A percentile compares a stretch with the other conserved stretches of the same genome.
These are phyloP conservation scores for Zygnema cylindricum DNA, from an alignment of 139 green algal genomes.

Conservation along the genomic window DNA sequence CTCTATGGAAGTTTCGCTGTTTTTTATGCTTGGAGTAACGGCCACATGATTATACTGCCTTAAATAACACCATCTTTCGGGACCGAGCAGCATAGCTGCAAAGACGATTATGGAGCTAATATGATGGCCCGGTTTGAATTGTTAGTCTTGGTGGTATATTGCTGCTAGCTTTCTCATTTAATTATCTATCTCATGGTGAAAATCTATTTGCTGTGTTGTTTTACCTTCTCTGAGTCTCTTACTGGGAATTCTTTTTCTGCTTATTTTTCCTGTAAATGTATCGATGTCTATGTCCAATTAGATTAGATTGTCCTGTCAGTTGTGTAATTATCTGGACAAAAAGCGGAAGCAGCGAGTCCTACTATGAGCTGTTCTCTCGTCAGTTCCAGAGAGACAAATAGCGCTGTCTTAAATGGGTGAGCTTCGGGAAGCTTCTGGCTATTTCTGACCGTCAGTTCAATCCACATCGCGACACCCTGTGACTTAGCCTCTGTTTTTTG, in stretches of 20 bases:
- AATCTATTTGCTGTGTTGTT: no score
- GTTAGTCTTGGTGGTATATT: no score
- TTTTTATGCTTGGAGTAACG: not conserved
- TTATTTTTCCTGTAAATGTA: no score
- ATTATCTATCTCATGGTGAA: no score
- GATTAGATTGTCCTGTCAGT: no score
- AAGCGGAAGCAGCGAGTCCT: not conserved
- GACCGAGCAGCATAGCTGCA: not conserved
- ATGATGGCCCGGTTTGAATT: not conserved
- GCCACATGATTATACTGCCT: not conserved
- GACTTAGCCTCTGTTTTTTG: no score
- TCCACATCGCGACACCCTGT: not conserved
- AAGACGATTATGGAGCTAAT: not conserved
- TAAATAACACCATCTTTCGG: not conserved
- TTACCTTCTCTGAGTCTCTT: no score
- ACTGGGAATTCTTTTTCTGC: no score
- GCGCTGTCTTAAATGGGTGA: not conserved
- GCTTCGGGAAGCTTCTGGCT: not conserved
- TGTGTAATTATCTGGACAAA: slow-evolving; percentile 3
- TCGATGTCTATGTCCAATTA: no score
- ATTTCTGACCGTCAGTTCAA: not conserved
- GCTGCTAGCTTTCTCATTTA: no score
- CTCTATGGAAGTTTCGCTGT: no score
- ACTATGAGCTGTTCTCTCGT: not conserved
- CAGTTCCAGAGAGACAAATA: not conserved